Evolutionary conservation across 331 rosid species (phyloP).

Genomic region (Acacia pycnantha): DNA sequence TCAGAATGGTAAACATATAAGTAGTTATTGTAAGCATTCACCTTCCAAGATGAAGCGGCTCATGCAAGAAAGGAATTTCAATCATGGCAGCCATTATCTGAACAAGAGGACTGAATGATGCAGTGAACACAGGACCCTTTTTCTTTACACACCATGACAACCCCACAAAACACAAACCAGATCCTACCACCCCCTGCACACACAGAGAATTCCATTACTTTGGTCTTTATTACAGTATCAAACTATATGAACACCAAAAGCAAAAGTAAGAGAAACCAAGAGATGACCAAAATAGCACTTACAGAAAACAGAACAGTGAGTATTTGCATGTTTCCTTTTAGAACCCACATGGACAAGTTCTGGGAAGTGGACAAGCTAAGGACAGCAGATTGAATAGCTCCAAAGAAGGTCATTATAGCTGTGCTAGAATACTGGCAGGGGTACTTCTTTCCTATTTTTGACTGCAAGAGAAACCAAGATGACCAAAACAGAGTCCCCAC

Average conservation of each 20-base stretch:
- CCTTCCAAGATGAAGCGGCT: conserved; percentile 80
- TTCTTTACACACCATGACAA: conserved; percentile 97
- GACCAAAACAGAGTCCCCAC: conserved; percentile 76
- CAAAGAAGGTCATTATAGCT: conserved; percentile 84
- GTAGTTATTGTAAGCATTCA: conserved; percentile 17
- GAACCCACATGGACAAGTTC: conserved; percentile 65
- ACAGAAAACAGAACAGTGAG: conserved; percentile 65
- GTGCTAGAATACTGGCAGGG: conserved; percentile 90
- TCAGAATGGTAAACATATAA: background rate
- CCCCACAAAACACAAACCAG: conserved; percentile 80
- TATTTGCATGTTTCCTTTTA: conserved; percentile 61
- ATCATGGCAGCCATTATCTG: conserved; percentile 76
- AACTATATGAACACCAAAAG: background rate
- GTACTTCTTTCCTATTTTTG: conserved; percentile 65
- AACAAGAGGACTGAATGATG: conserved; percentile 88
- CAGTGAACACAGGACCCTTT: conserved; percentile 89
- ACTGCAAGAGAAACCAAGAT: conserved; percentile 79
- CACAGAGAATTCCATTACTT: background rate
- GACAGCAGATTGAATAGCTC: conserved; percentile 75
- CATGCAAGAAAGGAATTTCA: conserved; percentile 76
- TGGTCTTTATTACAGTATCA: background rate
- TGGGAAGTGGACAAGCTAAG: conserved; percentile 50
- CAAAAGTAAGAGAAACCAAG: background rate
- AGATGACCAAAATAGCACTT: conserved; percentile 32
- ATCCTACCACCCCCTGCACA: conserved; percentile 76